phyloP scores from a whole-genome alignment of 2,329 filamentous ascomycete species.

The Colletotrichum graminicola region DNA sequence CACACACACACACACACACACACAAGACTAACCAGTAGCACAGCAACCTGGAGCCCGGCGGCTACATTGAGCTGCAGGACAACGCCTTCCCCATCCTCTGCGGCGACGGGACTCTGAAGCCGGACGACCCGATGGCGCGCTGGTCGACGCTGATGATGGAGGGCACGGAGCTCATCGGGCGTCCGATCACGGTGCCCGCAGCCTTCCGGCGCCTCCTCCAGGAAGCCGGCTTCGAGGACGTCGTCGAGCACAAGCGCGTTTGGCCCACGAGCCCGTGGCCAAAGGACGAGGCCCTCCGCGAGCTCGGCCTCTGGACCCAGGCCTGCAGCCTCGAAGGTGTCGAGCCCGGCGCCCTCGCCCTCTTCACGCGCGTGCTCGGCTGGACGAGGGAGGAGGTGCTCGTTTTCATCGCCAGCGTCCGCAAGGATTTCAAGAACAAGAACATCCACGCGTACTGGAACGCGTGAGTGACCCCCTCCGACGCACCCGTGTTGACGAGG shows the following conservation, averaged over 20 bases:
- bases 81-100: conserved; percentile 46
- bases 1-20: conserved; percentile 56
- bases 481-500: too few species aligned
- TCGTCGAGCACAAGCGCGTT: conserved; percentile 48
- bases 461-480: conserved; percentile 43
- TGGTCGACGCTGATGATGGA: conserved; percentile 50
- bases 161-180: conserved; percentile 47
- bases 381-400: conserved; percentile 25
- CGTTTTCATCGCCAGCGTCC: conserved; percentile 18
- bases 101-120: conserved; percentile 49
- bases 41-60: conserved; percentile 49
- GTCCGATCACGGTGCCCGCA: conserved; percentile 46
- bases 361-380: conserved; percentile 33
- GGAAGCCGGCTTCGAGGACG: conserved; percentile 52
- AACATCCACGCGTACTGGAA: conserved; percentile 50
- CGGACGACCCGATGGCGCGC: conserved; percentile 46
- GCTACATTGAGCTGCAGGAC: conserved; percentile 51
- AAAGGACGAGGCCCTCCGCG: background rate
- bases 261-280: conserved; percentile 55
- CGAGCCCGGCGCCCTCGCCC: conserved; percentile 45
- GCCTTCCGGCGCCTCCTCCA: conserved; percentile 46
- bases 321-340: conserved; percentile 47
- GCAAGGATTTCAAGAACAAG: conserved; percentile 44
- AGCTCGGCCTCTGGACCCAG: conserved; percentile 19
- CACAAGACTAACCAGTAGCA: conserved; percentile 47